Evolutionary conservation across 345 rosid species (phyloP).

Genomic region (Viola odorata): DNA sequence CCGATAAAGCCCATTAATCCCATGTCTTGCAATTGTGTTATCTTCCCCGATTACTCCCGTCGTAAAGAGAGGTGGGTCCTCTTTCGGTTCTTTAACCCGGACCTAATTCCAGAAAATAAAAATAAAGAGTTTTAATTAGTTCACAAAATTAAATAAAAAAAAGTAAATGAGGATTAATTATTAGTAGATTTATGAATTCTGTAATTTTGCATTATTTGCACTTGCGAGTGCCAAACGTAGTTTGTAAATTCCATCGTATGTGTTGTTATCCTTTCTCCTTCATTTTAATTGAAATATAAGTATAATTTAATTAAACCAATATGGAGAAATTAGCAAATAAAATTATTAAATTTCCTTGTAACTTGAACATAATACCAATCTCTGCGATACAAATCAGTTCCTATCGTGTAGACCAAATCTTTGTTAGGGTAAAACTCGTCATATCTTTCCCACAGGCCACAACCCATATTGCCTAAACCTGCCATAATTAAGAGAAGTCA

Average conservation of each 20-base stretch:
- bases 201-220: conserved; percentile 24
- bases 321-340: not conserved
- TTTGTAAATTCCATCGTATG: conserved; percentile 11
- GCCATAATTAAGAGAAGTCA: not conserved
- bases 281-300: not conserved
- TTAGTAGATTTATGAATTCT: too few species aligned
- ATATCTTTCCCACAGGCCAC: conserved; percentile 89
- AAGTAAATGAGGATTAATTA: not conserved
- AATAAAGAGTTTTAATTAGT: too few species aligned
- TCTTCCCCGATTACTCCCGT: conserved; percentile 23
- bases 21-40: conserved; percentile 30
- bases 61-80: conserved; percentile 20
- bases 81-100: not conserved
- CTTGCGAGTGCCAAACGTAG: conserved; percentile 23
- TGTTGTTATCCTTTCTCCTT: conserved; percentile 9
- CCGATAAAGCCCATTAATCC: conserved; percentile 25
- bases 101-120: not conserved
- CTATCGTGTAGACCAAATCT: conserved; percentile 65
- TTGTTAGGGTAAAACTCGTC: conserved; percentile 59
- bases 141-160: too few species aligned
- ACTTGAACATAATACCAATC: conserved; percentile 91
- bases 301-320: not conserved
- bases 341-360: conserved; percentile 14
- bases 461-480: conserved; percentile 84
- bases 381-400: conserved; percentile 46